Percentiles rank a stretch among this genome's conserved stretches.
These are phyloP conservation scores for Flaveria ramosissima DNA, from an alignment of 129 eudicot species.

Conservation along the genomic window DNA sequence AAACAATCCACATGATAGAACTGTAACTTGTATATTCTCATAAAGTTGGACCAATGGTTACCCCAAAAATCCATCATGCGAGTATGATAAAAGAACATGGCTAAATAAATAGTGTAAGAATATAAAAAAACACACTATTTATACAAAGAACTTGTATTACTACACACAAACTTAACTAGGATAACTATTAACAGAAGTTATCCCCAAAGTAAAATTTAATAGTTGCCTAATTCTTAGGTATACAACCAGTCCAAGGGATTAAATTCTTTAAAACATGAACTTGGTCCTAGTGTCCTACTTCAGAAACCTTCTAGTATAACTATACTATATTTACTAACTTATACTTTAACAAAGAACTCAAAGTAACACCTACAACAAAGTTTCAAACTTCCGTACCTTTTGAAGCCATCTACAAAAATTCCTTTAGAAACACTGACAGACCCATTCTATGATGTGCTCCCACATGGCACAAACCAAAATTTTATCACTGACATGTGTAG, in stretches of 20 bases:
- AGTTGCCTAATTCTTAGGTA: neutral
- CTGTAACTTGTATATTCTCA: neutral
- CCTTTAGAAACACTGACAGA: neutral
- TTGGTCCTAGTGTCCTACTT: neutral
- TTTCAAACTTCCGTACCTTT: neutral
- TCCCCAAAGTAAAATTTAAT: neutral
- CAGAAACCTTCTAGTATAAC: neutral
- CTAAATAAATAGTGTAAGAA: neutral
- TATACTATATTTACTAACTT: neutral
- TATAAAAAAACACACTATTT: neutral
- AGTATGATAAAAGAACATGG: neutral
- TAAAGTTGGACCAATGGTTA: neutral
- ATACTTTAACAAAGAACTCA: neutral
- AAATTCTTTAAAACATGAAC: neutral
- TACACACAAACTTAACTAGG: neutral
- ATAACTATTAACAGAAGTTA: neutral
- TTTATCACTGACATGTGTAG: neutral
- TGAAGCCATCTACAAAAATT: neutral
- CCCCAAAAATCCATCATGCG: neutral
- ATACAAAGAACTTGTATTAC: neutral
- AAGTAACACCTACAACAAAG: neutral
- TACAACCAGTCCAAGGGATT: neutral
- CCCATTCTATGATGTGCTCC: neutral
- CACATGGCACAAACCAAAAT: neutral
- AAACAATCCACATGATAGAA: slow-evolving; percentile 7